Percentiles rank a stretch among this genome's conserved stretches.
These are phyloP conservation scores for Arachnopeziza araneosa DNA, from an alignment of 2,329 filamentous ascomycete genomes.

Conservation along the genomic window DNA sequence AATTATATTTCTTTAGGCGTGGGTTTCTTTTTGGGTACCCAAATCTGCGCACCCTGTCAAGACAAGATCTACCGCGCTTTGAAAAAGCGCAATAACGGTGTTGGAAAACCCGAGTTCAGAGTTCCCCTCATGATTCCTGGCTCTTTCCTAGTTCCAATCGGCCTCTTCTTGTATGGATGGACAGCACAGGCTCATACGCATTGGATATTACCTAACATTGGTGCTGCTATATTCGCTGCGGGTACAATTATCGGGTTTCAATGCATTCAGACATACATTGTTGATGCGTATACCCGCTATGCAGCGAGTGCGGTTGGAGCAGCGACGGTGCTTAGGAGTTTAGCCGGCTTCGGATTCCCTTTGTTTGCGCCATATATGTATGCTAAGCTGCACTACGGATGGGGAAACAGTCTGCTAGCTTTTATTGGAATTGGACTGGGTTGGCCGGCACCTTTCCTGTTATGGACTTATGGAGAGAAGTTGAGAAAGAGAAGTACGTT, in stretches of 20 bases:
- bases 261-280: constrained; percentile 43
- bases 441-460: constrained; percentile 41
- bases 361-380: constrained; percentile 29
- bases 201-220: constrained; percentile 55
- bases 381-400: constrained; percentile 38
- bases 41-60: constrained; percentile 29
- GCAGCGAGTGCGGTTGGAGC: constrained; percentile 37
- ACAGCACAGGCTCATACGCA: constrained; percentile 43
- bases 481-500: constrained; percentile 39
- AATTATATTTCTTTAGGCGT: constrained; percentile 46
- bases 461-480: constrained; percentile 36
- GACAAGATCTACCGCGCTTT: constrained; percentile 26
- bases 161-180: constrained; percentile 55
- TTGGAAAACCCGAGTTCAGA: constrained; percentile 52
- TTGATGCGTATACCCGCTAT: constrained; percentile 41
- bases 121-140: constrained; percentile 53
- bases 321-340: constrained; percentile 22
- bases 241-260: constrained; percentile 36
- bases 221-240: constrained; percentile 44
- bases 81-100: constrained; percentile 26
- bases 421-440: constrained; percentile 49
- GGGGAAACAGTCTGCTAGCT: constrained; percentile 39
- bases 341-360: constrained; percentile 27
- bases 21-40: constrained; percentile 36
- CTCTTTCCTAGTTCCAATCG: constrained; percentile 49